Conservation (phyloP, 2,329 filamentous ascomycete genomes). For the Colletotrichum sp. region DNA sequence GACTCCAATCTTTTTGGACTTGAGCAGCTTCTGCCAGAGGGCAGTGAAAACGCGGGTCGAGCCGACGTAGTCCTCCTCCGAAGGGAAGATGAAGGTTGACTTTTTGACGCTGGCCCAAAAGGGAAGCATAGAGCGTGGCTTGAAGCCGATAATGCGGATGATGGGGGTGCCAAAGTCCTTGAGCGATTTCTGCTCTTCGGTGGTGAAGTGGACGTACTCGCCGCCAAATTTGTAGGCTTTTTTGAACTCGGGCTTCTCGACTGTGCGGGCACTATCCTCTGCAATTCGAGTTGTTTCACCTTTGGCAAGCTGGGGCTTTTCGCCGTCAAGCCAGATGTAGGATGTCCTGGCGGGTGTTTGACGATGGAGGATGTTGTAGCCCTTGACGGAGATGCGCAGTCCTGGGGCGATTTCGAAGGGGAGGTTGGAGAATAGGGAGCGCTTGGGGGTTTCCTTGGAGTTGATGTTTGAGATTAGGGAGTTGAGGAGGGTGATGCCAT, state of each 20-base stretch:
- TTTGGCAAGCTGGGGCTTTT: constrained; percentile 79
- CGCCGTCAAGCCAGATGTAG: constrained; percentile 88
- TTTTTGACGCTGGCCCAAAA: constrained; percentile 87
- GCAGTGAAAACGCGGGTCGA: constrained; percentile 93
- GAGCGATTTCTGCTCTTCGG: constrained; percentile 80
- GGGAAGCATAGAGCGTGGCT: constrained; percentile 74
- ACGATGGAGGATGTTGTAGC: constrained; percentile 86
- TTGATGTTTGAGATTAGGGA: constrained; percentile 87
- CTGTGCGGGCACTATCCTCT: constrained; percentile 75
- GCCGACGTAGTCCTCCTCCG: constrained; percentile 86
- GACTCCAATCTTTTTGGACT: constrained; percentile 79
- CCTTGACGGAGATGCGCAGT: constrained; percentile 87
- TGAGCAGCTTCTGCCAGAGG: constrained; percentile 83
- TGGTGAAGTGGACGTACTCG: constrained; percentile 83
- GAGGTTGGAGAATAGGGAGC: constrained; percentile 86
- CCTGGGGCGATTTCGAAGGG: constrained; percentile 85
- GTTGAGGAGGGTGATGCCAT: constrained; percentile 79
- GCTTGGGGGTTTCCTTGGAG: constrained; percentile 84
- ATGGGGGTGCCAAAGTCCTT: constrained; percentile 81
- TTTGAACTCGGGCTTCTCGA: constrained; percentile 81
- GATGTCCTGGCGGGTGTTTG: constrained; percentile 82
- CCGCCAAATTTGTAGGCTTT: constrained; percentile 97
- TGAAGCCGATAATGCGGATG: constrained; percentile 93
- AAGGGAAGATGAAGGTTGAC: constrained; percentile 92
- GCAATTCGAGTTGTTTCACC: constrained; percentile 77